Base-by-base conservation (phyloP, 257 asterid genomes). In the Knoxia roxburghii region DNA sequence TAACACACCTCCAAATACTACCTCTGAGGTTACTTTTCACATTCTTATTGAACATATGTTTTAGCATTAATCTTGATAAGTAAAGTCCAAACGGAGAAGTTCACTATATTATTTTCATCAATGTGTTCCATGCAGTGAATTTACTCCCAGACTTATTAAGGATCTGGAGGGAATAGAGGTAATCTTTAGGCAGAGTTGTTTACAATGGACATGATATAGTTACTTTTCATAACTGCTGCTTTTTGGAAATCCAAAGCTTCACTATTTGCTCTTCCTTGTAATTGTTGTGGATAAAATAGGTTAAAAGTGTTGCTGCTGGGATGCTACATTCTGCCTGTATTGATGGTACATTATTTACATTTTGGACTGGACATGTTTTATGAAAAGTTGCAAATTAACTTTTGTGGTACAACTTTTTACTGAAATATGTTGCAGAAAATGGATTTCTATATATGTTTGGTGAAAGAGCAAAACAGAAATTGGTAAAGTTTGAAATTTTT, bases 301-400 rank as follows among this genome's bases (percentile, higher is more conserved):
- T 88, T 48, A 90, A 82, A 81, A 80, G 84, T 71, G 86, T 80
- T 77, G 84, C 97, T 68, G 90, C 97, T 70, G 99, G 99, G 78
- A 90, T 93, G 97, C 68, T 90, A 84, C 99, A 93, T 74, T 82
- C 99, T 61, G 95, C 90, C 78, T 88, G 95, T 79, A 64, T 88
- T 73, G 80, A 76, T 75, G 97, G 99, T 90, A 84, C 61, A 64
- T 52, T 64, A 33, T 66, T 74, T 52, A 8, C 50, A 68, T 65
- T 76, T n/a, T 70, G 66, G 51, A 54, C 49, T 49, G 24, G 35
- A 15, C 23, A 30, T 1, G 26, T 14, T 32, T 17, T 1, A 29
- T 57, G 11, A 33, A 29, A 39, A 23, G 37, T 39, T 65, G 26
- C 53, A 3, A 20, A 55, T n/a, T 7, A 56, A 67, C 73, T 69